Evolutionary conservation across 768 basidiomycete genomes (phyloP).

Genomic region (Hysterangium stoloniferum): DNA sequence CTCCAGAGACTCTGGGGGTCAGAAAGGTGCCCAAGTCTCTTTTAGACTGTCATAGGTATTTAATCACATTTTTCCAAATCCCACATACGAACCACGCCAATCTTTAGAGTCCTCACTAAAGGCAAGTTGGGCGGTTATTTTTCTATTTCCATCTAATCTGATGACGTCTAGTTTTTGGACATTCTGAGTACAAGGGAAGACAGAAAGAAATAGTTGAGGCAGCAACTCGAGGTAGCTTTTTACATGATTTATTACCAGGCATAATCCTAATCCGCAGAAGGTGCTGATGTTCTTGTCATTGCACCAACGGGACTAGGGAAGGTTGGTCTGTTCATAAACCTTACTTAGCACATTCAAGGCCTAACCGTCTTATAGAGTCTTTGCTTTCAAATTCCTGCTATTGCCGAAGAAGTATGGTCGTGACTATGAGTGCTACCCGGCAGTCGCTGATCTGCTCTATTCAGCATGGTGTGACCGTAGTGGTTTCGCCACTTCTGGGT

Average conservation of each 20-base stretch:
- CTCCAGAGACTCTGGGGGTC: too few relatives aligned
- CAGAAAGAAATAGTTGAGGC: conserved; percentile 72
- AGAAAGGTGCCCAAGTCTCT: neutral
- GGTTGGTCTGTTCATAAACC: conserved; percentile 28
- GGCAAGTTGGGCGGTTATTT: neutral
- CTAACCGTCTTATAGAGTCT: conserved; percentile 43
- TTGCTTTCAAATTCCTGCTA: conserved; percentile 80
- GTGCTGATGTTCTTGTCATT: conserved; percentile 66
- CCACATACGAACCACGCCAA: too few relatives aligned
- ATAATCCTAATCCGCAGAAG: conserved; percentile 26
- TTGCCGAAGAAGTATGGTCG: conserved; percentile 47
- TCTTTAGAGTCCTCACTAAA: neutral
- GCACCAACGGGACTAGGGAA: conserved; percentile 91
- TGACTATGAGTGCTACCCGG: neutral
- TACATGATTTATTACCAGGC: neutral
- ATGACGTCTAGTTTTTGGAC: conserved; percentile 51
- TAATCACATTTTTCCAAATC: neutral
- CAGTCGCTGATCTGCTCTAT: neutral
- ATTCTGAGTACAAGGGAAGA: conserved; percentile 62
- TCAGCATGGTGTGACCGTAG: conserved; percentile 63
- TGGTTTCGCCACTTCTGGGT: conserved; percentile 75
- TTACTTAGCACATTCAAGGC: neutral
- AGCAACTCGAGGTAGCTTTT: conserved; percentile 47
- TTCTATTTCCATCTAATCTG: neutral
- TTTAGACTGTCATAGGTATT: neutral